Percentiles rank a stretch among this genome's conserved stretches.
Evolutionary conservation across 2,329 filamentous ascomycete genomes (phyloP).

Genomic region (Paracorniculantispora psalliotae): DNA sequence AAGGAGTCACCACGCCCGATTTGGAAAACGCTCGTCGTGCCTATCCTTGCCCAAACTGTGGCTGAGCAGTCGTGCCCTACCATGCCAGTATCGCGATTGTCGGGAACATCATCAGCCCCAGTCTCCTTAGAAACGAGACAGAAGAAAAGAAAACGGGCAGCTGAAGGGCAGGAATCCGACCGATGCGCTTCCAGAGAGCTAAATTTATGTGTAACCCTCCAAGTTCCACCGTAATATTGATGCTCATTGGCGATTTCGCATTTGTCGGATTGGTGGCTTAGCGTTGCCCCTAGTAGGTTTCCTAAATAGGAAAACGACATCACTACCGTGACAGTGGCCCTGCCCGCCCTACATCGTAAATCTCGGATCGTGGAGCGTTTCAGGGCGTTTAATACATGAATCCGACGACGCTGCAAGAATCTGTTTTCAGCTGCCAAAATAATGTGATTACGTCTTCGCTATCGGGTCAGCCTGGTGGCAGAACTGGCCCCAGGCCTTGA

Average conservation of each 20-base stretch:
- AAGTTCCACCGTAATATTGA: background rate
- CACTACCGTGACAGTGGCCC: background rate
- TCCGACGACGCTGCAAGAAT: background rate
- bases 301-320: slow-evolving; percentile 10
- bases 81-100: too few species aligned
- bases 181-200: background rate
- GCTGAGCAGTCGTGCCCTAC: background rate
- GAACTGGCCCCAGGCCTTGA: background rate
- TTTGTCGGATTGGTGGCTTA: background rate
- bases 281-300: background rate
- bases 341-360: background rate
- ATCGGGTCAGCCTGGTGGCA: background rate
- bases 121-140: background rate
- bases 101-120: background rate
- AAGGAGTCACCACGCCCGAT: background rate
- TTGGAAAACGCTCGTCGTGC: background rate
- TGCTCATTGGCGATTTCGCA: slow-evolving; percentile 3
- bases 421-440: background rate
- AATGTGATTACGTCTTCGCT: background rate
- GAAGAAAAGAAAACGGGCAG: background rate
- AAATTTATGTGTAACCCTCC: background rate
- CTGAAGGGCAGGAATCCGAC: background rate
- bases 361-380: background rate
- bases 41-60: background rate
- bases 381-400: background rate